Evolutionary conservation across 2,329 filamentous ascomycete genomes (phyloP).

Genomic region (Teratosphaeria gauchensis): DNA sequence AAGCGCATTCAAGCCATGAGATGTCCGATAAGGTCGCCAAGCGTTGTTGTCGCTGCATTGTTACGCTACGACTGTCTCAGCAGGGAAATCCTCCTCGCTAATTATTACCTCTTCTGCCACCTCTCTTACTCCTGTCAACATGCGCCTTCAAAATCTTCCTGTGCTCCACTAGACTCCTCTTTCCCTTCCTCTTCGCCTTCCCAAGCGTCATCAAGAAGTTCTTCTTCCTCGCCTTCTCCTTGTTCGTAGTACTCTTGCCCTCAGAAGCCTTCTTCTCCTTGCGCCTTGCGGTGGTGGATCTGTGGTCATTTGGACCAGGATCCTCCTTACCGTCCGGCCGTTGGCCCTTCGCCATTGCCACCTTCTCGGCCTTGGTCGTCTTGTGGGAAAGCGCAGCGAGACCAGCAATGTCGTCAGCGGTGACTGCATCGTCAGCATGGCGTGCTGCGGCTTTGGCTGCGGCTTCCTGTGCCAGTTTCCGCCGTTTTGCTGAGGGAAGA

Average conservation of each 20-base stretch:
- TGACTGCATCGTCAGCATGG: slow-evolving; percentile 78
- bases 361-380: slow-evolving; percentile 78
- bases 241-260: slow-evolving; percentile 95
- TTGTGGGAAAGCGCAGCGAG: slow-evolving; percentile 69
- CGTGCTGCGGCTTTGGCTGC: slow-evolving; percentile 24
- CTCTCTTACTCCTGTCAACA: slow-evolving; percentile 71
- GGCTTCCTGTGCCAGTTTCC: slow-evolving; percentile 20
- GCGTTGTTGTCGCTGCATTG: no score
- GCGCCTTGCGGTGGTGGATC: slow-evolving; percentile 71
- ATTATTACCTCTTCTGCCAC: slow-evolving; percentile 66
- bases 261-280: slow-evolving; percentile 79
- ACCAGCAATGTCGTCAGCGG: slow-evolving; percentile 84
- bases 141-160: slow-evolving; percentile 72
- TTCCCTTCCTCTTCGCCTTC: slow-evolving; percentile 91
- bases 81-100: neutral
- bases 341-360: slow-evolving; percentile 73
- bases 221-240: slow-evolving; percentile 94
- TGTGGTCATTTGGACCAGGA: slow-evolving; percentile 51
- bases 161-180: slow-evolving; percentile 83
- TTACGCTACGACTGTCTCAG: no score
- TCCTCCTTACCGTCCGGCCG: slow-evolving; percentile 35
- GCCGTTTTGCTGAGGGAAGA: slow-evolving; percentile 36
- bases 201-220: slow-evolving; percentile 98
- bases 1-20: no score
- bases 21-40: no score